Percentiles rank a stretch among this genome's conserved stretches.
Evolutionary conservation across 75 land plant genomes (phyloP).

Genomic region (Selaginella tamariscina): DNA sequence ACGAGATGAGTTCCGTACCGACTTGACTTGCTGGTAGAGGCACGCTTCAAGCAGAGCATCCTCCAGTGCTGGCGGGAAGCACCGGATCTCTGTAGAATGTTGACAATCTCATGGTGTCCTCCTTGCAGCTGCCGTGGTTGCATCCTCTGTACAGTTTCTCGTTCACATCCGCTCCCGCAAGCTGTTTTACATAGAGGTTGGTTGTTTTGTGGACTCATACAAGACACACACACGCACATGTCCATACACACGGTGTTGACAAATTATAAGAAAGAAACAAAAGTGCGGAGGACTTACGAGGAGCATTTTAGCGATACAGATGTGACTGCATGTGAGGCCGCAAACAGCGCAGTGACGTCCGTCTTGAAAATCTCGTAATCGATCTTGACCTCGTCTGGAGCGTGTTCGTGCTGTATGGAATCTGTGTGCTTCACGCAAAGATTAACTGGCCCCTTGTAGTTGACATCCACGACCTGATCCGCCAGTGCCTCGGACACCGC

Average conservation of each 20-base stretch:
- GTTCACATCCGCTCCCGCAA: constrained; percentile 63
- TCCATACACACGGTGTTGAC: too few species aligned
- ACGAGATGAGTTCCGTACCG: constrained; percentile 39
- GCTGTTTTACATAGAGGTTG: constrained; percentile 13
- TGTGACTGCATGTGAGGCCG: constrained; percentile 54
- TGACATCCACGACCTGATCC: constrained; percentile 55
- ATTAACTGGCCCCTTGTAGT: constrained; percentile 51
- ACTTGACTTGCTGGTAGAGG: constrained; percentile 31
- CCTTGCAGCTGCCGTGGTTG: constrained; percentile 78
- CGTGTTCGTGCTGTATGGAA: constrained; percentile 45
- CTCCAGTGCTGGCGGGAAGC: constrained; percentile 58
- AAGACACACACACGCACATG: too few species aligned
- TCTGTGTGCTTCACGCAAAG: constrained; percentile 39
- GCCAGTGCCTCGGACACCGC: constrained; percentile 30
- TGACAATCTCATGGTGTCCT: constrained; percentile 37
- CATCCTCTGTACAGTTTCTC: constrained; percentile 64
- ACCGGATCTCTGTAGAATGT: constrained; percentile 40
- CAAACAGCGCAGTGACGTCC: constrained; percentile 60
- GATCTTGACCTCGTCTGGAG: constrained; percentile 36
- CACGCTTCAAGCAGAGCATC: constrained; percentile 69
- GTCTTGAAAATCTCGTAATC: constrained; percentile 51
- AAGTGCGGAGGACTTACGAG: constrained; percentile 31
- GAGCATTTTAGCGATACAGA: constrained; percentile 40
- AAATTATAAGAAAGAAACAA: not conserved
- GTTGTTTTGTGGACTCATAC: too few species aligned